Conservation (phyloP, 441 rosid genomes). For the Arabidopsis lyrata region DNA sequence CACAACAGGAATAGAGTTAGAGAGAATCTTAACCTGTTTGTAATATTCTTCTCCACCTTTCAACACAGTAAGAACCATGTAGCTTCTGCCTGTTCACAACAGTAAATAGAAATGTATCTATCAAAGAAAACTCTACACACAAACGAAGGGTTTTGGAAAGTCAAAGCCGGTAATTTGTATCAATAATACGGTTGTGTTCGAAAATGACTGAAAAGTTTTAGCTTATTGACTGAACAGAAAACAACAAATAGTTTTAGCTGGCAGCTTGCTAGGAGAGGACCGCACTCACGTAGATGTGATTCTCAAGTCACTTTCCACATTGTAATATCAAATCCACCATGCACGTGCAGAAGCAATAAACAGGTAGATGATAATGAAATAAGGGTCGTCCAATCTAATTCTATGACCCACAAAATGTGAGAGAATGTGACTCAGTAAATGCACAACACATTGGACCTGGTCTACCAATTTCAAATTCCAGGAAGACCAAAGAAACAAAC, state of each 20-base stretch:
- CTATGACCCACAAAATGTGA: constrained; percentile 44
- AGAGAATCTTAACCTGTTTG: constrained; percentile 30
- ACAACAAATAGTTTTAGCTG: constrained; percentile 45
- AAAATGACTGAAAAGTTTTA: constrained; percentile 27
- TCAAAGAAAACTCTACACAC: constrained; percentile 33
- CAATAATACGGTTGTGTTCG: constrained; percentile 9
- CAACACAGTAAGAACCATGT: constrained; percentile 20
- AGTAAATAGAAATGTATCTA: constrained; percentile 23
- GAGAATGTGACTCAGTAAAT: constrained; percentile 36
- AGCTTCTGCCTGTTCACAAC: constrained; percentile 21
- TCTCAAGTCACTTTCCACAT: constrained; percentile 46
- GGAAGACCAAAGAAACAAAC: constrained; percentile 15
- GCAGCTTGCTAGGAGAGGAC: constrained; percentile 45
- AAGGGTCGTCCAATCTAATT: constrained; percentile 41
- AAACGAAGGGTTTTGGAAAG: constrained; percentile 3
- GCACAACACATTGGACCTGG: constrained; percentile 39
- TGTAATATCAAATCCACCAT: constrained; percentile 39
- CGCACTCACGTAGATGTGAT: constrained; percentile 39
- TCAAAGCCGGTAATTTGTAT: constrained; percentile 27
- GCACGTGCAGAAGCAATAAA: constrained; percentile 41
- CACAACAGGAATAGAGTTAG: constrained; percentile 34
- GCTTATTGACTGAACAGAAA: constrained; percentile 35
- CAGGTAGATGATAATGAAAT: constrained; percentile 44
- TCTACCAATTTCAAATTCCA: constrained; percentile 39
- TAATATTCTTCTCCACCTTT: constrained; percentile 30